Conservation (phyloP, 495 filamentous ascomycete species). For the Astrothelium macrocarpum region DNA sequence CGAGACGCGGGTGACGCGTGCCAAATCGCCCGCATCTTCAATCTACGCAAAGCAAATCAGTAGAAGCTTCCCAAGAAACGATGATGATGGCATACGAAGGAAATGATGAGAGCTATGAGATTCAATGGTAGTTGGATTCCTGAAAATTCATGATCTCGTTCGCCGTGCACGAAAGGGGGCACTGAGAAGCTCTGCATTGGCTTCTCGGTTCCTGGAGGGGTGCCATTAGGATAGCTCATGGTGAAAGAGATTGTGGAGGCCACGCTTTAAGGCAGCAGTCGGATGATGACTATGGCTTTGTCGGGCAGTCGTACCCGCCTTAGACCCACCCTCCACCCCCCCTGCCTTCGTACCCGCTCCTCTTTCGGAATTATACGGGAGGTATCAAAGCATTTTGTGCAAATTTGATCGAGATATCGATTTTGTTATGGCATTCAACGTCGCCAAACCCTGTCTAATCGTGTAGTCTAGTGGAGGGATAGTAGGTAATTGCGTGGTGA, state of each 20-base stretch:
- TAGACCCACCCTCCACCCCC: no score
- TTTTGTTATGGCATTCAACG: no score
- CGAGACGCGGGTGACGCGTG: conserved; percentile 49
- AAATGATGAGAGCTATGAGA: conserved; percentile 47
- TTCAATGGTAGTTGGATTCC: conserved; percentile 16
- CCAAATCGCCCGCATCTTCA: conserved; percentile 48
- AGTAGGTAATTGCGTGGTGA: no score
- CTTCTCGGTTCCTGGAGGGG: background rate
- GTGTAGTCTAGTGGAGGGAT: no score
- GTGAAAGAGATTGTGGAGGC: background rate
- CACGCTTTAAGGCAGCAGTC: background rate
- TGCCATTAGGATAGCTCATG: background rate
- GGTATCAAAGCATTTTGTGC: no score
- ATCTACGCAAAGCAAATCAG: conserved; percentile 30
- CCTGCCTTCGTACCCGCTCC: no score
- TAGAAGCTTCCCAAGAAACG: background rate
- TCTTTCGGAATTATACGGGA: no score
- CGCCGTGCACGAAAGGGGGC: background rate
- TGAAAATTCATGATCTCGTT: background rate
- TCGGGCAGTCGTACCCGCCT: no score
- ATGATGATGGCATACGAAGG: conserved; percentile 35
- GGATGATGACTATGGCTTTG: no score
- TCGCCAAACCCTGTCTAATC: no score
- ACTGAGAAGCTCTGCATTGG: background rate
- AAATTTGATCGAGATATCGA: no score